Evolutionary conservation across 129 eudicot genomes (phyloP), one percentile per base, ranked within the genome.

Genomic region (Flaveria brownii): DNA sequence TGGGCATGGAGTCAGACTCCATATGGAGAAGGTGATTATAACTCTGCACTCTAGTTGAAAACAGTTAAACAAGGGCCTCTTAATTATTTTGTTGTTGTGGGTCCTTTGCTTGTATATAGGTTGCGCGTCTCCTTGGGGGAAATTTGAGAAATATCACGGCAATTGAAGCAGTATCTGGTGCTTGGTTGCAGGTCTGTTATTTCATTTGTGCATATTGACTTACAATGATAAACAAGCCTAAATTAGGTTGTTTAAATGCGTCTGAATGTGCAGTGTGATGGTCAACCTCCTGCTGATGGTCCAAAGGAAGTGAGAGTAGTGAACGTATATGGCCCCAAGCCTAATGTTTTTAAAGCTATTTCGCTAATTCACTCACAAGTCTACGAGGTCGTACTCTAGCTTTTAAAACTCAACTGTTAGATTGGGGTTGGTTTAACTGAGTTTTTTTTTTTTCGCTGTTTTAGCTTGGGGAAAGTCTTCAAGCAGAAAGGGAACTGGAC

Each of bases 131-230:
- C 61, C 2, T 17, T 70, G 71, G 63, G 1, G 30, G n/a, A 1
- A 33, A 60, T 6, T 4, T 13, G 15, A 2, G 54, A 15, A 59
- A 70, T 70, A 18, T 60, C 41, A 0, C 45, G 17, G 60, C 36
- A 45, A n/a, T 78, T 18, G 82, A 78, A 70, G 42, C 17, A 49
- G 39, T 59, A 25, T 78, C 76, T 49, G 76, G 76, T 69, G 70
- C 70, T 26, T 70, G 76, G 76, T 14, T 78, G 4, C 47, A 59
- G 82, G 76, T 78, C 50, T 17, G 61, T 11, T 57, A 50, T 49
- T 69, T 42, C 68, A 43, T 57, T 15, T 26, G 36, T n/a, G 28
- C 18, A 22, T 23, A 61, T 61, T 61, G 36, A 26, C 67, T 23
- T 60, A 25, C 20, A 61, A 25, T 11, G 28, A 61, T 61, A 61